Evolutionary conservation across 257 asterid genomes (phyloP).

Genomic region (Jasminum sambac): DNA sequence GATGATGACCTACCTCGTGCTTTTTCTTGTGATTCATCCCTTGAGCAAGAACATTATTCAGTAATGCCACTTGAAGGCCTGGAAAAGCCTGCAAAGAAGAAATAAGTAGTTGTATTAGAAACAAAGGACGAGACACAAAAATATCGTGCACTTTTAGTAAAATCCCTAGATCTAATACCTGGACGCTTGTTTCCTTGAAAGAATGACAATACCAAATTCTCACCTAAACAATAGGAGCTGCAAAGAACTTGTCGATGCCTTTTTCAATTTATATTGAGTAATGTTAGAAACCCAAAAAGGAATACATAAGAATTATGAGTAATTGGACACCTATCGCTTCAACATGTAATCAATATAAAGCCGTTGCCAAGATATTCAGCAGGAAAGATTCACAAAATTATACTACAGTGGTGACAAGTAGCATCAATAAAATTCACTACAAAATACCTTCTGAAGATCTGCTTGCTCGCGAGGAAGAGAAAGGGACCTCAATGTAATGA

Average conservation of each 20-base stretch:
- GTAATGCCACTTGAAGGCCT: slow-evolving; percentile 45
- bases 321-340: neutral
- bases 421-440: slow-evolving; percentile 7
- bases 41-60: slow-evolving; percentile 72
- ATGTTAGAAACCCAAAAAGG: neutral
- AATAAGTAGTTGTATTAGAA: neutral
- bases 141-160: neutral
- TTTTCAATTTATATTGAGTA: slow-evolving; percentile 23
- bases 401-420: slow-evolving; percentile 2
- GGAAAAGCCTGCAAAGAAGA: slow-evolving; percentile 62
- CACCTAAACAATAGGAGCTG: slow-evolving; percentile 17
- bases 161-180: slow-evolving; percentile 15
- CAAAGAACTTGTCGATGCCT: neutral
- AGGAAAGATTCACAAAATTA: neutral
- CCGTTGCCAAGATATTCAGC: slow-evolving; percentile 1
- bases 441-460: slow-evolving; percentile 53
- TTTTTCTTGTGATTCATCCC: slow-evolving; percentile 96
- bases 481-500: slow-evolving; percentile 55
- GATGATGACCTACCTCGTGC: slow-evolving; percentile 69
- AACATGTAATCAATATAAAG: neutral
- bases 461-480: slow-evolving; percentile 72
- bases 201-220: slow-evolving; percentile 1
- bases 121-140: neutral
- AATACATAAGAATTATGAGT: neutral
- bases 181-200: slow-evolving; percentile 7